These are phyloP conservation scores for Camelina hispida DNA, from an alignment of 345 rosid genomes.

Conservation along the genomic window DNA sequence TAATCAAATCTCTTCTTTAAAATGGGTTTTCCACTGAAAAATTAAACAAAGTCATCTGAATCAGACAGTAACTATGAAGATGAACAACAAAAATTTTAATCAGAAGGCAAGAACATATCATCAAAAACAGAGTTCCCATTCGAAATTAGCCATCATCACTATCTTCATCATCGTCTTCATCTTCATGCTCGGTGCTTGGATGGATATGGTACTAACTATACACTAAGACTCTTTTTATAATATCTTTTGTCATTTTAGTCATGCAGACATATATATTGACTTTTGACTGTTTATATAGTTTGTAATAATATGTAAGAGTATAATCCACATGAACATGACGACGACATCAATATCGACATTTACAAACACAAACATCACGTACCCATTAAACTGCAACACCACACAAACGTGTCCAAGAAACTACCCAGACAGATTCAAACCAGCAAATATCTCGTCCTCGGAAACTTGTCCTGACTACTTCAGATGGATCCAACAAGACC, in stretches of 20 bases:
- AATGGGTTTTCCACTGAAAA: not conserved
- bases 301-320: conserved; percentile 4
- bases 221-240: conserved; percentile 18
- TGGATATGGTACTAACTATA: conserved; percentile 47
- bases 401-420: conserved; percentile 45
- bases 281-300: conserved; percentile 31
- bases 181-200: conserved; percentile 37
- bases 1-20: not conserved
- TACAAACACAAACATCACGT: conserved; percentile 11
- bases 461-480: conserved; percentile 66
- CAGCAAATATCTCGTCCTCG: conserved; percentile 8
- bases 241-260: not conserved
- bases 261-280: not conserved
- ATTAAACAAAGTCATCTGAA: not conserved
- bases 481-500: conserved; percentile 67
- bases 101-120: conserved; percentile 13
- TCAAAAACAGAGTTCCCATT: not conserved
- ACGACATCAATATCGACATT: not conserved
- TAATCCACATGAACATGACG: conserved; percentile 14
- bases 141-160: conserved; percentile 28
- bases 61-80: conserved; percentile 17
- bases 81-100: conserved; percentile 17
- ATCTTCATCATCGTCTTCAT: conserved; percentile 34
- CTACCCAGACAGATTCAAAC: conserved; percentile 12
- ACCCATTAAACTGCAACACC: conserved; percentile 44